A percentile compares a stretch with the other conserved stretches of the same genome.
These are phyloP conservation scores for Alternaria ethzedia DNA, from an alignment of 2,329 filamentous ascomycete genomes.

Conservation along the genomic window DNA sequence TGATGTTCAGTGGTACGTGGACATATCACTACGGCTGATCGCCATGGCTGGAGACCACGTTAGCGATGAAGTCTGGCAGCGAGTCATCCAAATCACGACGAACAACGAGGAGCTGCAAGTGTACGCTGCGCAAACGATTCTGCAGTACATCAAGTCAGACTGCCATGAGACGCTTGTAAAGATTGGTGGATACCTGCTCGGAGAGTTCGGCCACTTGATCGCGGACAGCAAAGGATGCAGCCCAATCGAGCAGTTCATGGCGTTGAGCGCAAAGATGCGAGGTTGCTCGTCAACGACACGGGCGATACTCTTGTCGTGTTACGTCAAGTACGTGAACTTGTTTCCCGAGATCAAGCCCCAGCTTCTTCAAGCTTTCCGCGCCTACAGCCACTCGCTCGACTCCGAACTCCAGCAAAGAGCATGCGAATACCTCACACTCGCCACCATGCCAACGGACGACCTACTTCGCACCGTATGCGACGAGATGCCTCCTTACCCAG, in stretches of 20 bases:
- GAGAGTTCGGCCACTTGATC: conserved; percentile 96
- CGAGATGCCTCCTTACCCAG: conserved; percentile 98
- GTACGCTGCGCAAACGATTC: conserved; percentile 90
- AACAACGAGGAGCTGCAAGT: conserved; percentile 99
- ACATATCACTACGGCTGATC: conserved; percentile 92
- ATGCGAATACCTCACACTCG: conserved; percentile 90
- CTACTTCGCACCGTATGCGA: conserved; percentile 92
- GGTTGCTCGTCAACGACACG: conserved; percentile 87
- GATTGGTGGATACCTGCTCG: conserved; percentile 94
- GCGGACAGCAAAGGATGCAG: conserved; percentile 91
- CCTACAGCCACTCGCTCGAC: conserved; percentile 93
- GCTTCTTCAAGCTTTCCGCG: conserved; percentile 84
- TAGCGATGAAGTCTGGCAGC: conserved; percentile 98
- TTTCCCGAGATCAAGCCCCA: conserved; percentile 99
- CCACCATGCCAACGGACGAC: conserved; percentile 86
- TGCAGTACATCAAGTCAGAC: conserved; percentile 92
- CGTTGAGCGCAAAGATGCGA: conserved; percentile 86
- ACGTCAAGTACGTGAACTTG: conserved; percentile 96
- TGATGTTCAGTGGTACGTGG: conserved; percentile 98
- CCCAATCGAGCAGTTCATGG: conserved; percentile 96
- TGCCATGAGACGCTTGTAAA: conserved; percentile 98
- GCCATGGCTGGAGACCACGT: conserved; percentile 98
- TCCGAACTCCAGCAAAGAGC: conserved; percentile 95
- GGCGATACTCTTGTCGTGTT: conserved; percentile 92
- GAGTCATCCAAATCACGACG: conserved; percentile 97